Evolutionary conservation across 2,329 filamentous ascomycete genomes (phyloP), one percentile per base, ranked within the genome.

Genomic region (Penicillium sp.): DNA sequence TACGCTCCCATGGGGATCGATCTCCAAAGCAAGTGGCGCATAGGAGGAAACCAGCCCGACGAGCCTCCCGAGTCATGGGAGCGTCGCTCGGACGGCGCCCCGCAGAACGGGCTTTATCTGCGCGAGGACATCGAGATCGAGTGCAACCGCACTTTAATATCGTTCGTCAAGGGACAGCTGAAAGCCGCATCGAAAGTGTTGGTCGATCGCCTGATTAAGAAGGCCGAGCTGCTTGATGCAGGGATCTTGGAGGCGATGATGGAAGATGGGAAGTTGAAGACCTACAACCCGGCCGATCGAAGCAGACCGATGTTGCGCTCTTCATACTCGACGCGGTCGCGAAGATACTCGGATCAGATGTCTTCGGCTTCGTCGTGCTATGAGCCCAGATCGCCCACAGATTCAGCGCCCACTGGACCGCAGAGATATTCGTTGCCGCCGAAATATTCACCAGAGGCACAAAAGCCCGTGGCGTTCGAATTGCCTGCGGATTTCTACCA

Each of bases 101-200:
- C 91, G 0, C 73, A 80, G 21, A 77, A 84, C 39, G 91, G 91
- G 0, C 77, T 96, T 11, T 95, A 92, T 68, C 77, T 96, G 40
- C 82, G 89, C n/a, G 91, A 96, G 77, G 91, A 96, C 61, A 87
- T 94, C 46, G 87, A 91, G 59, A 86, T 96, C 79, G 83, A 83
- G 54, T 95, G 91, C 76, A 93, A 92, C 66, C 77, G 91, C 54
- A 77, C 94, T 58, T 83, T 94, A 77, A 81, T 86, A 0, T 75
- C 77, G 7, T 95, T 95, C 67, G 89, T 96, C 55, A 92, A 90
- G 79, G 89, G 86, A 75, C 94, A 90, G 13, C 81, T 95, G 43
- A 89, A 89, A 65, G 90, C 89, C 67, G 84, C 89, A 0, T 91
- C 95, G 66, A 81, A 79, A 9, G 78, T 82, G 2, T 80, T 96